Percentiles rank a stretch among this genome's conserved stretches.
Conservation (phyloP, 2,329 filamentous ascomycete genomes). For the Pezizomycotina sp. region DNA sequence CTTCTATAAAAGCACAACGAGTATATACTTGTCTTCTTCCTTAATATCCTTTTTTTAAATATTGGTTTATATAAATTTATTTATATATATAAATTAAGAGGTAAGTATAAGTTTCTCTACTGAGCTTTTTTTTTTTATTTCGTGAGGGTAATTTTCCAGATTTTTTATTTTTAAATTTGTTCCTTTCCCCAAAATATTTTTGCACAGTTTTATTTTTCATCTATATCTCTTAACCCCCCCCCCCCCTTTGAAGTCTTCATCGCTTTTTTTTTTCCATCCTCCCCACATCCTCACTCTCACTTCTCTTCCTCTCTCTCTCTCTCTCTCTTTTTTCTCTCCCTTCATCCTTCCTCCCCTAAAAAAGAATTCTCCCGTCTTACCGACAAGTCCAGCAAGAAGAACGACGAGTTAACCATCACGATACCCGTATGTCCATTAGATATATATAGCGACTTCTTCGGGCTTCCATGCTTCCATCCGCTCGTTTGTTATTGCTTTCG, state of each 20-base stretch:
- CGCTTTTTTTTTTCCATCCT: neutral
- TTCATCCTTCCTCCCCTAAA: slow-evolving; percentile 1
- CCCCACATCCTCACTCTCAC: slow-evolving; percentile 1
- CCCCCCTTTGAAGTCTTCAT: slow-evolving; percentile 6
- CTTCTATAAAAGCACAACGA: neutral
- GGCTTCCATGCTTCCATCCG: slow-evolving; percentile 4
- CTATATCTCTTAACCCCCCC: slow-evolving; percentile 12
- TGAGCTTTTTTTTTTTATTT: no score
- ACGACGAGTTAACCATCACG: no score
- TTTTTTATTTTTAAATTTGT: neutral
- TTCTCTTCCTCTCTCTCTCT: slow-evolving; percentile 1
- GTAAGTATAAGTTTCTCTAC: neutral
- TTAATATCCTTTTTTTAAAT: slow-evolving; percentile 2
- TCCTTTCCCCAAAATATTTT: neutral
- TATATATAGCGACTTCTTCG: slow-evolving; percentile 10
- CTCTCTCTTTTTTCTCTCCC: neutral
- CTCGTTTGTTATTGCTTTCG: slow-evolving; percentile 3
- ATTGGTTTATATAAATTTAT: slow-evolving; percentile 14
- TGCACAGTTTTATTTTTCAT: slow-evolving; percentile 17
- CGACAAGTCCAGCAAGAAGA: no score
- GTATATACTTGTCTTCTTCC: slow-evolving; percentile 1
- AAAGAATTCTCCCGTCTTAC: neutral
- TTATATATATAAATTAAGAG: no score
- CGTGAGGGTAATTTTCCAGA: no score
- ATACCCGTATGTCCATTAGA: slow-evolving; percentile 9